Percentiles rank a stretch among this genome's conserved stretches.
These are phyloP conservation scores for Debaryomyces tyrocola DNA, from an alignment of 805 yeast species.

Conservation along the genomic window DNA sequence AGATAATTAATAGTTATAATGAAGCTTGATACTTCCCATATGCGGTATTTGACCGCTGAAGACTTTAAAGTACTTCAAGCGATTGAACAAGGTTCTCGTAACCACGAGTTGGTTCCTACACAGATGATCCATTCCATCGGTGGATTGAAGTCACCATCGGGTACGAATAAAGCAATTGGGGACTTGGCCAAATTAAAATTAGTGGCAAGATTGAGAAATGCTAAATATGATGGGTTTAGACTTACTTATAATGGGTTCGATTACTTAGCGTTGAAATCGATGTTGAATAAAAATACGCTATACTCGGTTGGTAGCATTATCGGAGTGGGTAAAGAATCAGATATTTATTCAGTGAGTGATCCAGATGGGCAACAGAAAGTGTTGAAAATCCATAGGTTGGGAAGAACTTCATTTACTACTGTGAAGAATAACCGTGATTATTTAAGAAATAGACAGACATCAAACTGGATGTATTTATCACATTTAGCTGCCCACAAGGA, in stretches of 20 bases:
- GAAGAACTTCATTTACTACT: conserved; percentile 89
- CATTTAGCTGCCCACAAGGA: conserved; percentile 91
- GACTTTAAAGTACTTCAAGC: conserved; percentile 90
- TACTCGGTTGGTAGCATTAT: conserved; percentile 82
- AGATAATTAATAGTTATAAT: conserved; percentile 38
- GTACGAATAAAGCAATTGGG: conserved; percentile 74
- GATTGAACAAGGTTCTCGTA: conserved; percentile 85
- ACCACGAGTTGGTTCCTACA: conserved; percentile 94
- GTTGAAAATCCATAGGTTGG: conserved; percentile 87
- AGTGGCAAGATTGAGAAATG: conserved; percentile 77
- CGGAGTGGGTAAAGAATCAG: conserved; percentile 98
- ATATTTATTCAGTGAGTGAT: conserved; percentile 81
- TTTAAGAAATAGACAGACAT: conserved; percentile 67
- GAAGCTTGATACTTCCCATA: conserved; percentile 91
- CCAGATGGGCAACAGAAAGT: conserved; percentile 63
- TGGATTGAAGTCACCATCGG: conserved; percentile 70
- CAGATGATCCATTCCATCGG: conserved; percentile 77
- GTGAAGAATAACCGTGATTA: conserved; percentile 95
- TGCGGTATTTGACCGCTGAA: conserved; percentile 88
- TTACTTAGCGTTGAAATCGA: conserved; percentile 82
- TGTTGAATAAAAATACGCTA: conserved; percentile 71
- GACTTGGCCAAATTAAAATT: conserved; percentile 86
- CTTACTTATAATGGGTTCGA: conserved; percentile 89
- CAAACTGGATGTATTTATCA: conserved; percentile 91
- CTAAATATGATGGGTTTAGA: conserved; percentile 92